Percentiles rank a stretch among this genome's conserved stretches.
Evolutionary conservation across 2,329 filamentous ascomycete genomes (phyloP).

Genomic region (Fusarium mangiferae): DNA sequence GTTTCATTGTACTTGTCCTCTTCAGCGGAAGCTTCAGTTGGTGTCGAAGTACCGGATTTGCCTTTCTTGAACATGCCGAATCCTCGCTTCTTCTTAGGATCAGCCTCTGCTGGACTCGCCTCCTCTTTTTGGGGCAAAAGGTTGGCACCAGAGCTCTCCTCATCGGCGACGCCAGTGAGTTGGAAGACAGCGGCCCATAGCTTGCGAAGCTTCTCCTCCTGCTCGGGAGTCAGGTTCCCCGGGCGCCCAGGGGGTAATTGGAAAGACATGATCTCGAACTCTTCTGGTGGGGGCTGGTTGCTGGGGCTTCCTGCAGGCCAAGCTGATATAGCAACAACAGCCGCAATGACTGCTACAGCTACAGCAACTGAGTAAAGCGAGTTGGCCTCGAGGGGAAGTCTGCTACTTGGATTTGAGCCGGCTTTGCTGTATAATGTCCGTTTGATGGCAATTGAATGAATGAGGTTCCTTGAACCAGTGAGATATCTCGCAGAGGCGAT

Average conservation of each 20-base stretch:
- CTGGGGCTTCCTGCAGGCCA: slow-evolving; percentile 19
- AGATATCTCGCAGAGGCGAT: slow-evolving; percentile 10
- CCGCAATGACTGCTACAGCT: slow-evolving; percentile 19
- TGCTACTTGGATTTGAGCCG: background rate
- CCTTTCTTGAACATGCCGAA: slow-evolving; percentile 73
- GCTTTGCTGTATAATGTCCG: slow-evolving; percentile 9
- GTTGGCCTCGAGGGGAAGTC: slow-evolving; percentile 30
- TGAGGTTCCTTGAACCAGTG: background rate
- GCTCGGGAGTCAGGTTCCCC: slow-evolving; percentile 87
- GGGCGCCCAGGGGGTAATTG: slow-evolving; percentile 74
- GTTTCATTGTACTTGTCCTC: slow-evolving; percentile 95
- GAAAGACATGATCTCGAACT: slow-evolving; percentile 51
- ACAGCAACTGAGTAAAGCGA: slow-evolving; percentile 24
- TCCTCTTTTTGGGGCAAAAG: slow-evolving; percentile 30
- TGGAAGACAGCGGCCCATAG: slow-evolving; percentile 83
- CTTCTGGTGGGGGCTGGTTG: background rate
- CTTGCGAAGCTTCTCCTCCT: slow-evolving; percentile 88
- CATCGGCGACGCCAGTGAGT: slow-evolving; percentile 71
- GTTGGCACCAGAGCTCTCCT: slow-evolving; percentile 40
- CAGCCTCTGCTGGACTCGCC: slow-evolving; percentile 46
- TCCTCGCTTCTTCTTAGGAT: slow-evolving; percentile 76
- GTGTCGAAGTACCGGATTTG: slow-evolving; percentile 50
- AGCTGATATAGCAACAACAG: slow-evolving; percentile 25
- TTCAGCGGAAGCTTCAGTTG: slow-evolving; percentile 56
- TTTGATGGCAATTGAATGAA: background rate